Base-by-base conservation (phyloP, 1,284 basidiomycete genomes). In the Leccinum pachyderme region DNA sequence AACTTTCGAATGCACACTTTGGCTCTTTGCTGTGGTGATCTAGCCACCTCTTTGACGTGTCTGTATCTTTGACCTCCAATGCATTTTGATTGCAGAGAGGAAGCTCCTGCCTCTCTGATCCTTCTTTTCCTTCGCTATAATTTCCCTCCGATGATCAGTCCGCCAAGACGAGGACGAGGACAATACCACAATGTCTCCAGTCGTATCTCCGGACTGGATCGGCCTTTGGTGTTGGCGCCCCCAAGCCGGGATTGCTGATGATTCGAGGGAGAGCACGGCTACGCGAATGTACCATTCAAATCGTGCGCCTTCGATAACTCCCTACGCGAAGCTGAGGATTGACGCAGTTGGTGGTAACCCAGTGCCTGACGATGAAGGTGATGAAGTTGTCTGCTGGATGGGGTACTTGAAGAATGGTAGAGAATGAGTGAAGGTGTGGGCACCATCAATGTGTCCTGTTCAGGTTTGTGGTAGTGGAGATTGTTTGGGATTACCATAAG, bases 151-250 rank as follows among this genome's bases (percentile, higher is more conserved):
- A 68, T n/a, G 8, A 67, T 35, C 49, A 69, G 35, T 31, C 68
- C 62, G 65, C 69, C 31, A 69, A 15, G 47, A 73, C n/a, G 35
- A 73, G 58, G 28, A 71, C 47, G 31, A 59, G 22, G 15, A 73
- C 59, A 12, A 61, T 43, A 57, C 69, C 37, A 59, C 51, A 50
- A 68, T 55, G 46, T 66, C 64, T 27, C 65, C 71, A 12, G 61
- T 32, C 32, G 59, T 13, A 43, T 64, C 59, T 7, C 39, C 54
- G 2, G 49, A 12, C 18, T 52, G 57, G 31, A 22, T 54, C 15
- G 35, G n/a, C 7, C 35, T 41, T 39, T 49, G 63, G 29, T 45
- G 39, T 29, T 55, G 61, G 44, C 13, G 48, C 27, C 18, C 45
- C 5, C 1, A 22, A 18, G 41, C 32, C 7, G 65, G 29, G 9